These are phyloP conservation scores for Eimeria falciformis DNA, from an alignment of 169 alveolate genomes.

Conservation along the genomic window DNA sequence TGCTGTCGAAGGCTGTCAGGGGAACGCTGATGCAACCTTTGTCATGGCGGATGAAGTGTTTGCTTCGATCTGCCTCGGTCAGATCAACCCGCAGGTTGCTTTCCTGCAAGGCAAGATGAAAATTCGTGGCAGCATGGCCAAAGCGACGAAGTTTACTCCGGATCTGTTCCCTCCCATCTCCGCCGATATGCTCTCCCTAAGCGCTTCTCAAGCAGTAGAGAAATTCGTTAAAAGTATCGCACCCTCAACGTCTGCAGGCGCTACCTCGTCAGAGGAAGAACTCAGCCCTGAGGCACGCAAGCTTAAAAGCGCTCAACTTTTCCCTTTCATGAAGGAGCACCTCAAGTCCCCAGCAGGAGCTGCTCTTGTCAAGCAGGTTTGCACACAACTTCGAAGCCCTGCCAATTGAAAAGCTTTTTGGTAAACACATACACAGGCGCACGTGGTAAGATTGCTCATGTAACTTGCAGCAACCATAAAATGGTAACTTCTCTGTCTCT, in stretches of 20 bases:
- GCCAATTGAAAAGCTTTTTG: no score
- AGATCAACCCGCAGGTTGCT: constrained; percentile 91
- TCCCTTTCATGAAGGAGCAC: constrained; percentile 8
- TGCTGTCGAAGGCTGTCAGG: constrained; percentile 81
- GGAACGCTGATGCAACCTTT: constrained; percentile 89
- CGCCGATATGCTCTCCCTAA: constrained; percentile 16
- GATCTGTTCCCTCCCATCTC: constrained; percentile 82
- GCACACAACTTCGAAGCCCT: no score
- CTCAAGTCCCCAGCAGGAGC: constrained; percentile 47
- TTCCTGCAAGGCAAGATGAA: constrained; percentile 92
- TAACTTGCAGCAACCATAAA: background rate
- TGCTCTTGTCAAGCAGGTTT: constrained; percentile 43
- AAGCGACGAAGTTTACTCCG: constrained; percentile 93
- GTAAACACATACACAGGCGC: no score
- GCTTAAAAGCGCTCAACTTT: constrained; percentile 42
- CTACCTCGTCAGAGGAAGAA: background rate
- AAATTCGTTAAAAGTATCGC: background rate
- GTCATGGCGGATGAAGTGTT: constrained; percentile 88
- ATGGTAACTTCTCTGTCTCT: background rate
- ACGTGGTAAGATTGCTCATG: no score
- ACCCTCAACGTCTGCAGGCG: background rate
- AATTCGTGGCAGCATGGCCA: constrained; percentile 91
- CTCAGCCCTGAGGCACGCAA: constrained; percentile 6
- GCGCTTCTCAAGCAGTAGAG: constrained; percentile 13
- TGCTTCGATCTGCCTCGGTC: constrained; percentile 85